A percentile compares a stretch with the other conserved stretches of the same genome.
Evolutionary conservation across 1,284 basidiomycete genomes (phyloP).

Genomic region (Cryptococcus sp.): DNA sequence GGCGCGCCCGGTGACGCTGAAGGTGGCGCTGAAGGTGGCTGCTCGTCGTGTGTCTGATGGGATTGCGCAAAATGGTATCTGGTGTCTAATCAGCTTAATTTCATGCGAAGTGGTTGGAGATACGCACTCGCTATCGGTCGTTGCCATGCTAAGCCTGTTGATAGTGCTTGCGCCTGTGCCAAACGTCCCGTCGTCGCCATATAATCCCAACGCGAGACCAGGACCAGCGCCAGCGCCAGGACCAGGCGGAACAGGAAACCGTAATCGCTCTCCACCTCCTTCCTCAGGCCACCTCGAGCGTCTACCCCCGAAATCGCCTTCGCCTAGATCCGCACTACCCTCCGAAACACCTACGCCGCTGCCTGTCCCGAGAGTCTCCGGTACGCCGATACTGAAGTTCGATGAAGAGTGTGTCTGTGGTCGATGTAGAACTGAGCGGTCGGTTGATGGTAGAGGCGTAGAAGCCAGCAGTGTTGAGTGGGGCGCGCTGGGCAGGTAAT

Average conservation of each 20-base stretch:
- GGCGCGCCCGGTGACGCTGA: conserved; percentile 6
- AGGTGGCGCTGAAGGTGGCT: not conserved
- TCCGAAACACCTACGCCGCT: not conserved
- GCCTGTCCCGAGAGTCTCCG: conserved; percentile 12
- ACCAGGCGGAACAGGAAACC: conserved; percentile 19
- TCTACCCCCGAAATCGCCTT: not conserved
- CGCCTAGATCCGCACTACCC: conserved; percentile 5
- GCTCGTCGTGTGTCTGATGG: not conserved
- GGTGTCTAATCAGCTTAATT: not conserved
- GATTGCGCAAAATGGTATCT: conserved; percentile 16
- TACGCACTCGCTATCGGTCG: conserved; percentile 10
- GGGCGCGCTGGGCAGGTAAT: not conserved
- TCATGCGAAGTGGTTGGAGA: too few species aligned
- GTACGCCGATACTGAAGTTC: conserved; percentile 14
- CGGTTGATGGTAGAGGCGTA: not conserved
- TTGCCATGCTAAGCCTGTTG: conserved; percentile 8
- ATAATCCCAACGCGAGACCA: not conserved
- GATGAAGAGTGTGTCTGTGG: not conserved
- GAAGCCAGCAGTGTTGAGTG: not conserved
- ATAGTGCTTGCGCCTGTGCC: not conserved
- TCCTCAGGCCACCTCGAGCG: conserved; percentile 7
- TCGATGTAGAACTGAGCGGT: not conserved
- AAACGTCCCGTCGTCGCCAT: conserved; percentile 8
- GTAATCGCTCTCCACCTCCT: conserved; percentile 8
- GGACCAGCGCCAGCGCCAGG: not conserved